phyloP scores from a whole-genome alignment of 2,329 filamentous ascomycete species.

The Amylocarpus encephaloides region DNA sequence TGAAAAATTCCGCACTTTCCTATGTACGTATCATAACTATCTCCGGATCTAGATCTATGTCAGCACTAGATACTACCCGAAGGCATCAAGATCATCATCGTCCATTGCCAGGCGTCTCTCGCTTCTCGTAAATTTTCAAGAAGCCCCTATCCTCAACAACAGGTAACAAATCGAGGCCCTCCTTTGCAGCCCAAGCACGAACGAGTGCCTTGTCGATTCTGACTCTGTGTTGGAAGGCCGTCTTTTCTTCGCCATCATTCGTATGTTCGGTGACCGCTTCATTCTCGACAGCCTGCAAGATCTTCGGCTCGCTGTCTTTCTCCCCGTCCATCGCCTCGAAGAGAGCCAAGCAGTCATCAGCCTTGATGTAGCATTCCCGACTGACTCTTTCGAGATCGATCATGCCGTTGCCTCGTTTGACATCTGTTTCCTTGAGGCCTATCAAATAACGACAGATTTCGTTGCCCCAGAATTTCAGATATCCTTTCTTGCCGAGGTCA shows the following conservation, averaged over 20 bases:
- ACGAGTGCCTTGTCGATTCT: constrained; percentile 46
- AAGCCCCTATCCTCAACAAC: constrained; percentile 63
- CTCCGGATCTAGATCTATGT: too few relatives aligned
- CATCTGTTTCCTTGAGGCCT: too few relatives aligned
- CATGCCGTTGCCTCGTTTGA: constrained; percentile 31
- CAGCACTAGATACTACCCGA: too few relatives aligned
- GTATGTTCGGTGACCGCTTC: constrained; percentile 21
- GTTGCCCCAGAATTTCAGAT: constrained; percentile 78
- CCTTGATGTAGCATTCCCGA: constrained; percentile 72
- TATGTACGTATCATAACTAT: too few relatives aligned
- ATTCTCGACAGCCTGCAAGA: too few relatives aligned
- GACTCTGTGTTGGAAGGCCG: constrained; percentile 33
- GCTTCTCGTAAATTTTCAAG: too few relatives aligned
- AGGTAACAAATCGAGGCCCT: constrained; percentile 62
- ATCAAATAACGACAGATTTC: constrained; percentile 68
- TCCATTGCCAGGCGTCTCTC: too few relatives aligned
- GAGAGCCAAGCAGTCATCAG: constrained; percentile 74
- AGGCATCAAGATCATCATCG: too few relatives aligned
- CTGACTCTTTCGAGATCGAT: constrained; percentile 67
- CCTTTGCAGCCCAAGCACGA: constrained; percentile 60
- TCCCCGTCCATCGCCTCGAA: constrained; percentile 65
- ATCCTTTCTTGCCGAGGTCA: constrained; percentile 75
- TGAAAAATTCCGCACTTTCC: too few relatives aligned
- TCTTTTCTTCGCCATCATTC: constrained; percentile 35
- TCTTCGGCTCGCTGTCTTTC: constrained; percentile 37